phyloP scores from a whole-genome alignment of 352 stramenopile species.

The Globisporangium spinosum region DNA sequence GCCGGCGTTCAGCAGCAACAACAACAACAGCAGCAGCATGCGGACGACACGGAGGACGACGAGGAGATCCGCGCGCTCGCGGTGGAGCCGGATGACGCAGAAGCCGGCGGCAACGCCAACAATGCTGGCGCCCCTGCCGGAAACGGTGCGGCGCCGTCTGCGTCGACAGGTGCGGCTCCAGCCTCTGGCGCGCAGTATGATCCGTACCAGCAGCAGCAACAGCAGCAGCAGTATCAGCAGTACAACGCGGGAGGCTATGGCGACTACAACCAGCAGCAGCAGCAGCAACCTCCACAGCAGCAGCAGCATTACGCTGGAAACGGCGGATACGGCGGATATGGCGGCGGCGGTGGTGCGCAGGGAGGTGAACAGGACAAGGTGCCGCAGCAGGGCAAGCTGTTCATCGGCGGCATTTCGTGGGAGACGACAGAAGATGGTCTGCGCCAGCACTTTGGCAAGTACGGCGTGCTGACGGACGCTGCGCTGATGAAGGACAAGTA shows the following conservation, averaged over 20 bases:
- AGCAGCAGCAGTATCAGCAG: conserved; percentile 25
- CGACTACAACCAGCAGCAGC: conserved; percentile 21
- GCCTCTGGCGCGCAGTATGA: conserved; percentile 19
- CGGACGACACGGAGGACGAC: conserved; percentile 44
- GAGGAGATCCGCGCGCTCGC: conserved; percentile 65
- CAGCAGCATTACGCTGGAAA: conserved; percentile 10
- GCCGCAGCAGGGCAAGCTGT: conserved; percentile 78
- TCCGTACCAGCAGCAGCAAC: conserved; percentile 42
- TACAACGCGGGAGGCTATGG: conserved; percentile 32
- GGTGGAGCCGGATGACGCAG: conserved; percentile 51
- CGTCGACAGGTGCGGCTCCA: not conserved
- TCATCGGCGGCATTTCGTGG: conserved; percentile 90
- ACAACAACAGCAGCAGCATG: conserved; percentile 5
- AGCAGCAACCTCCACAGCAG: conserved; percentile 4
- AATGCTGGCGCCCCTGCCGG: conserved; percentile 4
- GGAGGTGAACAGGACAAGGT: conserved; percentile 12
- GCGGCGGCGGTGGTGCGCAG: not conserved
- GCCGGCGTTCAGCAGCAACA: conserved; percentile 7
- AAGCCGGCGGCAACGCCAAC: conserved; percentile 17
- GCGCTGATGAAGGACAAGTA: conserved; percentile 93
- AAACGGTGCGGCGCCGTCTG: not conserved
- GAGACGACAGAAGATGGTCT: conserved; percentile 92
- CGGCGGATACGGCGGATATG: conserved; percentile 14
- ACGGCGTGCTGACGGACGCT: conserved; percentile 81
- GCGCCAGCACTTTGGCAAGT: conserved; percentile 87